Percentiles rank a stretch among this genome's conserved stretches.
Conservation (phyloP, 345 rosid species). For the Punica granatum region DNA sequence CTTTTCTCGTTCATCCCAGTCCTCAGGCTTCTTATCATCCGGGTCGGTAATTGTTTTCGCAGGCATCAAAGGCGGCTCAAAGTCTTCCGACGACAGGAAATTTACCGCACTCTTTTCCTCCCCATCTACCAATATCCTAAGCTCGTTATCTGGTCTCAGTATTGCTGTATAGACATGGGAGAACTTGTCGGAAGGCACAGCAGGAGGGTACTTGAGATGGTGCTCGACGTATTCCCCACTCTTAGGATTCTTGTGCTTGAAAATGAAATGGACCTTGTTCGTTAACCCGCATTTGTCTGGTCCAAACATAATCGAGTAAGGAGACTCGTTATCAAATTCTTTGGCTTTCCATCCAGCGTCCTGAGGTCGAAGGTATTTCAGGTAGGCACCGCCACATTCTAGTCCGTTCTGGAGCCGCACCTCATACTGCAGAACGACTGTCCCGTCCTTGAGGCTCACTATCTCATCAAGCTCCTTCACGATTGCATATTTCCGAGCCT, state of each 20-base stretch:
- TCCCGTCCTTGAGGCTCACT: constrained; percentile 25
- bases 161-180: constrained; percentile 55
- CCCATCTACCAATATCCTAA: constrained; percentile 41
- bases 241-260: constrained; percentile 46
- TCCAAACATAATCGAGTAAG: constrained; percentile 54
- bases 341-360: constrained; percentile 34
- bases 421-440: constrained; percentile 40
- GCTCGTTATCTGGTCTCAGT: constrained; percentile 30
- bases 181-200: constrained; percentile 40
- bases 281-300: constrained; percentile 55
- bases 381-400: constrained; percentile 56
- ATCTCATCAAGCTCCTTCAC: constrained; percentile 32
- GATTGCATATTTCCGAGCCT: constrained; percentile 42
- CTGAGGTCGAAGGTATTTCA: constrained; percentile 46
- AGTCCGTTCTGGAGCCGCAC: constrained; percentile 46
- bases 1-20: constrained; percentile 45
- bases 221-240: constrained; percentile 43
- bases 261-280: constrained; percentile 55
- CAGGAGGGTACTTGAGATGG: constrained; percentile 42
- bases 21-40: constrained; percentile 46
- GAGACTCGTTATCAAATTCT: constrained; percentile 34
- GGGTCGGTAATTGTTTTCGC: constrained; percentile 38
- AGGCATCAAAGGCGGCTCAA: constrained; percentile 48
- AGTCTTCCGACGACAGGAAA: constrained; percentile 39
- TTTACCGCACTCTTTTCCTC: constrained; percentile 38